A percentile compares a stretch with the other conserved stretches of the same genome.
Evolutionary conservation across 2,329 filamentous ascomycete genomes (phyloP).

Genomic region (Sporothrix mexicana): DNA sequence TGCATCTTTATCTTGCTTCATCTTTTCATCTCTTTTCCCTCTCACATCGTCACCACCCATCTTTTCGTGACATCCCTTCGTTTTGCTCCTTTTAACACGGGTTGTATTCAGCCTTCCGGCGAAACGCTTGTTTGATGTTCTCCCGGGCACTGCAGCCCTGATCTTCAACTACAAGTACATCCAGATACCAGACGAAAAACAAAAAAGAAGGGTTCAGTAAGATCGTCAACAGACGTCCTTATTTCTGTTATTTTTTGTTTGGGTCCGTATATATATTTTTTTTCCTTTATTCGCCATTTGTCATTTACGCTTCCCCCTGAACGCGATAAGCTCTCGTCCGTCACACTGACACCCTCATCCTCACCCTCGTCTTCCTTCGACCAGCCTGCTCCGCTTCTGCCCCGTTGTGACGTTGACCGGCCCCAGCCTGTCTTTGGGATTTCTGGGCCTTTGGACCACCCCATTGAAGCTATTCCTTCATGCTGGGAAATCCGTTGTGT

Average conservation of each 20-base stretch:
- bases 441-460: background rate
- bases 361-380: constrained; percentile 4
- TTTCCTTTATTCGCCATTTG: background rate
- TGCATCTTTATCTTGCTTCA: background rate
- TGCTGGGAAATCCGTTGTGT: background rate
- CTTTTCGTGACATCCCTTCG: background rate
- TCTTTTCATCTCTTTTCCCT: no score
- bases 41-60: background rate
- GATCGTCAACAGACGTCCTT: background rate
- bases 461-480: background rate
- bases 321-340: constrained; percentile 2
- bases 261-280: background rate
- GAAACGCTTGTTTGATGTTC: constrained; percentile 29
- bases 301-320: constrained; percentile 5
- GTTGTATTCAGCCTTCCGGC: constrained; percentile 24
- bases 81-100: background rate
- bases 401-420: constrained; percentile 25
- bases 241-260: no score
- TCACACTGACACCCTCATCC: background rate
- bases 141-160: constrained; percentile 10
- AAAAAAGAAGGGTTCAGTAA: background rate
- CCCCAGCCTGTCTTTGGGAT: background rate
- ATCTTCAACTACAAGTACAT: background rate
- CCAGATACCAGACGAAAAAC: background rate
- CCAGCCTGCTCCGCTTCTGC: constrained; percentile 25